Conservation (phyloP, 768 basidiomycete genomes). For the Sporobolomyces roseus region DNA sequence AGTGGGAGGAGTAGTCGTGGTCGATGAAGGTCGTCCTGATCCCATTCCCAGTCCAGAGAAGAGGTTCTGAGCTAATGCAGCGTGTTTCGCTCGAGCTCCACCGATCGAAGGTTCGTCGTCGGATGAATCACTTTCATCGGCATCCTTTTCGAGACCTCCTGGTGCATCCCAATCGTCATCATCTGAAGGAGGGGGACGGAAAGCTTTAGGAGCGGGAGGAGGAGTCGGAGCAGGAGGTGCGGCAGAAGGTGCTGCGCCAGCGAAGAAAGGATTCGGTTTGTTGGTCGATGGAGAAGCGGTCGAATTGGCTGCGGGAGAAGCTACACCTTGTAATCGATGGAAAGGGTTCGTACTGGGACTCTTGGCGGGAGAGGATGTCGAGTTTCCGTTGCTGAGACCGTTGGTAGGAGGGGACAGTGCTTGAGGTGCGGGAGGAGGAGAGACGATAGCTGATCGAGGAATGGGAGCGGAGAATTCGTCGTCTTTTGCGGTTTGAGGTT, state of each 20-base stretch:
- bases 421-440: constrained; percentile 51
- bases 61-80: constrained; percentile 56
- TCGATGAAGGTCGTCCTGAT: constrained; percentile 45
- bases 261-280: constrained; percentile 50
- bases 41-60: constrained; percentile 64
- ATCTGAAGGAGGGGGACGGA: constrained; percentile 47
- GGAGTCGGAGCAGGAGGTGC: constrained; percentile 48
- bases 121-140: constrained; percentile 34
- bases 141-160: constrained; percentile 36
- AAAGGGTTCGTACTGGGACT: constrained; percentile 76
- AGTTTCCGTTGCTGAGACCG: constrained; percentile 46
- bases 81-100: constrained; percentile 18
- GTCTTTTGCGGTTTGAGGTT: constrained; percentile 8
- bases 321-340: constrained; percentile 57
- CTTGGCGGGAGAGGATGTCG: constrained; percentile 53
- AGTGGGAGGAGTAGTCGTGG: constrained; percentile 44
- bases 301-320: constrained; percentile 50
- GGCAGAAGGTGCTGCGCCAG: constrained; percentile 38
- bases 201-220: constrained; percentile 46
- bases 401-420: constrained; percentile 44
- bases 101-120: constrained; percentile 33
- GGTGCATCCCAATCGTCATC: constrained; percentile 43
- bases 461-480: constrained; percentile 50
- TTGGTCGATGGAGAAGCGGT: constrained; percentile 43
- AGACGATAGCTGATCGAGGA: constrained; percentile 44